Conservation (phyloP, 192 early-diverging fungal genomes). For the Linderina pennispora region DNA sequence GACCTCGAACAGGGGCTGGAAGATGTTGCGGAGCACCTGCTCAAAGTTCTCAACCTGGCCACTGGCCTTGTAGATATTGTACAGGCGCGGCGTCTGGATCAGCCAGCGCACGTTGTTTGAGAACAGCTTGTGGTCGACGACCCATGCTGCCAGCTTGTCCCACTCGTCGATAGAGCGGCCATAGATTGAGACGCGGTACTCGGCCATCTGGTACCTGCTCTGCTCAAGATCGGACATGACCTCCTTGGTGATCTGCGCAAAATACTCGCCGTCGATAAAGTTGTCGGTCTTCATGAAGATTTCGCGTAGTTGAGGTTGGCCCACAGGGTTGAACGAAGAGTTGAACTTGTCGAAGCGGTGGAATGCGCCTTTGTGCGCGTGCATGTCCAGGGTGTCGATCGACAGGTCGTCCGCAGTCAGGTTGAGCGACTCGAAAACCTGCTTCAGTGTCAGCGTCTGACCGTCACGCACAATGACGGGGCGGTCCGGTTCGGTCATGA, state of each 20-base stretch:
- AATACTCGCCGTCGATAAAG: slow-evolving; percentile 66
- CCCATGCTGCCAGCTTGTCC: slow-evolving; percentile 85
- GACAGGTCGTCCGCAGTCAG: slow-evolving; percentile 81
- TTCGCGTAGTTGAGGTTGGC: slow-evolving; percentile 78
- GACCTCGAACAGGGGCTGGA: slow-evolving; percentile 81
- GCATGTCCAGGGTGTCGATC: slow-evolving; percentile 90
- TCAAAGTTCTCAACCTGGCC: slow-evolving; percentile 58
- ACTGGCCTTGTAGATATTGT: slow-evolving; percentile 69
- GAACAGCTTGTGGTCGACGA: slow-evolving; percentile 79
- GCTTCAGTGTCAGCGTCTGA: slow-evolving; percentile 59
- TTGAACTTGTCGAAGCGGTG: slow-evolving; percentile 93
- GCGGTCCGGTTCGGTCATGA: slow-evolving; percentile 64
- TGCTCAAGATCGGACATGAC: slow-evolving; percentile 76
- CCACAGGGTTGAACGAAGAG: slow-evolving; percentile 84
- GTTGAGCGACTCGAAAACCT: slow-evolving; percentile 80
- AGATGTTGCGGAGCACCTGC: slow-evolving; percentile 70
- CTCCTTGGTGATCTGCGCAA: slow-evolving; percentile 85
- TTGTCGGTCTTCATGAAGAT: slow-evolving; percentile 93
- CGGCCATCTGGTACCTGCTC: slow-evolving; percentile 83
- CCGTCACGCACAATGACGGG: slow-evolving; percentile 74
- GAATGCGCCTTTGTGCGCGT: slow-evolving; percentile 88
- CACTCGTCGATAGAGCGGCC: slow-evolving; percentile 71
- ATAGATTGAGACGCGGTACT: slow-evolving; percentile 86
- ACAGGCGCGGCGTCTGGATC: slow-evolving; percentile 79
- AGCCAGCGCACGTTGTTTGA: slow-evolving; percentile 87